Base-by-base conservation (phyloP, 2,329 filamentous ascomycete genomes). In the Cladosporium velox region DNA sequence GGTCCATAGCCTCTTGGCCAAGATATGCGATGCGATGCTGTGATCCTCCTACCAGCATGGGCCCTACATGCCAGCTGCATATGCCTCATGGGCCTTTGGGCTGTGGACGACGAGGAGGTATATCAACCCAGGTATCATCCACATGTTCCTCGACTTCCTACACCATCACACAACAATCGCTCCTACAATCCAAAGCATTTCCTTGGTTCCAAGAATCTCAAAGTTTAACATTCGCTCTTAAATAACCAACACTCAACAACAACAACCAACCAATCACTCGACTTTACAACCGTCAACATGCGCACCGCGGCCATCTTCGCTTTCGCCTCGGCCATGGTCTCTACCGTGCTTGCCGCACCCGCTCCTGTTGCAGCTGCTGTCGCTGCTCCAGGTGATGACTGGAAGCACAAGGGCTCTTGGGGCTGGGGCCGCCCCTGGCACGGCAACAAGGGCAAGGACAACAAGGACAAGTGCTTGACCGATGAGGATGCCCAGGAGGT, bases 401-500 rank as follows among this genome's bases (percentile, higher is more conserved):
- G 62, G 64, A 66, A 55, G 38, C 66, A 62, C 60, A 63, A 67
- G 38, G 67, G 68, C 55, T 69, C 68, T 35, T 70, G 69, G 58
- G 65, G 69, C 34, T 69, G 67, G 65, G 68, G 69, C 64, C 44
- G 52, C 11, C 21, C 55, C 34, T 65, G 64, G 64, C 41, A 59
- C 54, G 68, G 67, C 59, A 51, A 67, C 54, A 67, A 69, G 59
- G 66, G 64, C 35, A 64, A 67, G 47, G 59, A 34, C 54, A 67
- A 70, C 41, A 26, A 64, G 12, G 15, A 63, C 32, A 57, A 60
- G 58, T 75, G 73, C 67, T 57, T 75, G 60, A 72, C 66, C 35
- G 67, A 70, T 15, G 58, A 67, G 41, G 71, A 75, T 54, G 72
- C 70, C 21, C 62, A 66, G 4, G 65, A 69, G 24, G 71, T 71